phyloP scores from a whole-genome alignment of 1,284 basidiomycete species.

The Boletus mariae region DNA sequence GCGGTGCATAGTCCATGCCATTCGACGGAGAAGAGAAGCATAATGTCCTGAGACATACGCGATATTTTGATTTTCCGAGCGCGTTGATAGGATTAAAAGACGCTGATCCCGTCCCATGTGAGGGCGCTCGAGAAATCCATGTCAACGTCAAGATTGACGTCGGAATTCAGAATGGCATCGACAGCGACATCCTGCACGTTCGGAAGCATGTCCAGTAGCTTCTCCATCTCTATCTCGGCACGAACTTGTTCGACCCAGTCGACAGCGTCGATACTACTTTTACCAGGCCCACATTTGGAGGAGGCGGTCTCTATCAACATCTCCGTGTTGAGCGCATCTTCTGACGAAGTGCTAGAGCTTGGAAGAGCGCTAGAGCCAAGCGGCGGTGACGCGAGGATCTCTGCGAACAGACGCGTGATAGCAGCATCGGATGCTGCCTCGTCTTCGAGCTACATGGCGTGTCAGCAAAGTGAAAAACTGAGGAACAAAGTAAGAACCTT shows the following conservation, averaged over 20 bases:
- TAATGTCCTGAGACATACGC: constrained; percentile 6
- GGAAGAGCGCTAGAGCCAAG: constrained; percentile 32
- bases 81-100: constrained; percentile 18
- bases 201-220: constrained; percentile 53
- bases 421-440: constrained; percentile 30
- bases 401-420: constrained; percentile 34
- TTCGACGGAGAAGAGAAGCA: constrained; percentile 12
- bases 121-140: constrained; percentile 38
- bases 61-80: constrained; percentile 18
- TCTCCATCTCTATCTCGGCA: constrained; percentile 58
- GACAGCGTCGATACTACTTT: constrained; percentile 15
- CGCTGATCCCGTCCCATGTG: constrained; percentile 31
- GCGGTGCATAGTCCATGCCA: constrained; percentile 15
- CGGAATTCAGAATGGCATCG: constrained; percentile 24
- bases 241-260: constrained; percentile 29
- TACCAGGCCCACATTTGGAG: constrained; percentile 21
- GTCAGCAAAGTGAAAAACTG: background rate
- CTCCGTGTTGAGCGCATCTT: constrained; percentile 27
- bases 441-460: constrained; percentile 22
- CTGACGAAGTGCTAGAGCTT: constrained; percentile 31
- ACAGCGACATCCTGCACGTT: constrained; percentile 32
- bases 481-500: constrained; percentile 15
- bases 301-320: constrained; percentile 18
- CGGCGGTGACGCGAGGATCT: constrained; percentile 35
- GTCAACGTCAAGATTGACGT: constrained; percentile 25